phyloP scores from a whole-genome alignment of 1,139 yeast species.

The Tardiomyces digboiensis region DNA sequence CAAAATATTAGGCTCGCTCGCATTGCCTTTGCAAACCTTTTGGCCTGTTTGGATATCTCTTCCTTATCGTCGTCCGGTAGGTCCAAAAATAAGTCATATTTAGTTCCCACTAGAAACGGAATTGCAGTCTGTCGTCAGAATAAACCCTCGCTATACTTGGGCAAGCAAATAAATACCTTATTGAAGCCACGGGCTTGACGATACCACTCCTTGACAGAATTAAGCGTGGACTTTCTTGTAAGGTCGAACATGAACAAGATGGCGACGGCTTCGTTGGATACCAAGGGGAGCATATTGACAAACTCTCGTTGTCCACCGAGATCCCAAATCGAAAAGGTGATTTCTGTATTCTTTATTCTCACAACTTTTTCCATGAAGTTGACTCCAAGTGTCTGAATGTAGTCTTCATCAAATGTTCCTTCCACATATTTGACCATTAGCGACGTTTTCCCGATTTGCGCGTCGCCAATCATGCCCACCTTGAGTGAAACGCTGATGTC shows the following conservation, averaged over 20 bases:
- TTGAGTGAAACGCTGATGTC: slow-evolving; percentile 56
- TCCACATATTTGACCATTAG: slow-evolving; percentile 96
- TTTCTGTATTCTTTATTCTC: slow-evolving; percentile 78
- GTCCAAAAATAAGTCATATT: slow-evolving; percentile 81
- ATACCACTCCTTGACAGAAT: slow-evolving; percentile 91
- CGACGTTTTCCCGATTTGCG: slow-evolving; percentile 97
- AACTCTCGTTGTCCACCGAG: slow-evolving; percentile 96
- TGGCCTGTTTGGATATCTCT: slow-evolving; percentile 78
- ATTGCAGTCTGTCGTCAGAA: too few species aligned
- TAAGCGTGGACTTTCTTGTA: slow-evolving; percentile 77
- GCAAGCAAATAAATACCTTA: too few species aligned
- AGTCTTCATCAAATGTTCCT: slow-evolving; percentile 85
- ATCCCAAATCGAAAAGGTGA: slow-evolving; percentile 93
- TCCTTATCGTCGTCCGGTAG: slow-evolving; percentile 74
- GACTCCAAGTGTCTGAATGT: slow-evolving; percentile 91
- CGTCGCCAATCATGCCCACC: slow-evolving; percentile 93
- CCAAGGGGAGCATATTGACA: slow-evolving; percentile 92
- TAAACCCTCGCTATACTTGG: too few species aligned
- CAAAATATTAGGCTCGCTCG: slow-evolving; percentile 84
- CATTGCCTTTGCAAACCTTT: slow-evolving; percentile 87
- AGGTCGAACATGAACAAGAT: slow-evolving; percentile 88
- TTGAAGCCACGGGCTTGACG: slow-evolving; percentile 89
- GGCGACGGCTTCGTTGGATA: slow-evolving; percentile 91
- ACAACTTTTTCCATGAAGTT: slow-evolving; percentile 92
- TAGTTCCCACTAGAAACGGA: slow-evolving; percentile 89